Evolutionary conservation across 495 filamentous ascomycete genomes (phyloP), one percentile per base, ranked within the genome.

Genomic region (Immersiella caudata): DNA sequence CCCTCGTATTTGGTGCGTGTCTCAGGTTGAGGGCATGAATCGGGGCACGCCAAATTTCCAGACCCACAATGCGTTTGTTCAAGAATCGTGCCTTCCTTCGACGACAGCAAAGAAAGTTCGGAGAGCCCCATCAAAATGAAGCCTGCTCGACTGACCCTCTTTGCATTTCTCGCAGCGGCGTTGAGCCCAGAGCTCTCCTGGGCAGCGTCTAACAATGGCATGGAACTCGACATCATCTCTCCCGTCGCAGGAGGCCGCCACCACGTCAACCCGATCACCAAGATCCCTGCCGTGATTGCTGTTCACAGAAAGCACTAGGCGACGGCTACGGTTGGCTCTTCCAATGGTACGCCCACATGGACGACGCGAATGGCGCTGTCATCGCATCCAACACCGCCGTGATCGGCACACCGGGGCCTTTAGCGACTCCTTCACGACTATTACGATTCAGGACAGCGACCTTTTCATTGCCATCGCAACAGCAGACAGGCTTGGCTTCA

Each of bases 161-260:
- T 8, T 33, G 8, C 29, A 8, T 33, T 33, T 3, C 29, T 33
- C 8, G 29, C 29, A 3, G 8, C 8, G 29, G 8, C 29, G 8
- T 8, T 33, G 29, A 8, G 29, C 29, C 29, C 29, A 33, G 8
- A 14, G 11, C 40, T 14, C 6, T 4, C 40, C 6, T 18, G 9
- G 40, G 2, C 40, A 46, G 11, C 29, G 29, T 35, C 60, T 25
- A 62, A 63, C 22, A 54, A 36, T 20, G 21, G 40, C 18, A 26
- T 56, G 27, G 64, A 66, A 66, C 4, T 66, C 55, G 64, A 66
- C 64, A 36, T 66, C 33, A 59, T 66, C 35, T 33, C 64, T 16
- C 64, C 64, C 27, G 8, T 59, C 35, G 54, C 52, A n/a, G 26
- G 26, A 52, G 24, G 55, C 27, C 22, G 21, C 52, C 51, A 66